Evolutionary conservation across 129 eudicot species (phyloP).

Genomic region (Artemisia tridentata): DNA sequence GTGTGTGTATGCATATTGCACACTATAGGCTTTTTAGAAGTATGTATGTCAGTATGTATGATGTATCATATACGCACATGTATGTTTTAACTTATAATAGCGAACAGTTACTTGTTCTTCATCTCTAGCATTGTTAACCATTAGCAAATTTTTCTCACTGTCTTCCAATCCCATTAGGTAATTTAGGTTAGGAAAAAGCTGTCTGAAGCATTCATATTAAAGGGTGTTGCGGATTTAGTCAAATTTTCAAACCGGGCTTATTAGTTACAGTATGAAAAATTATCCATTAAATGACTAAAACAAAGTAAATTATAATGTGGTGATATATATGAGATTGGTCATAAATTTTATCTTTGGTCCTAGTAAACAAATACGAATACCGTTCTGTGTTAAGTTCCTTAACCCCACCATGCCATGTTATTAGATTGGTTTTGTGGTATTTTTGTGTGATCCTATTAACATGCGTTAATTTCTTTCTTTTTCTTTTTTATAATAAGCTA

Average conservation of each 20-base stretch:
- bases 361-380: too few species aligned
- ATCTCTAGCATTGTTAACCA: slow-evolving; percentile 1
- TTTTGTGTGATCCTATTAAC: slow-evolving; percentile 21
- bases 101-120: not conserved
- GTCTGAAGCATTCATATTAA: not conserved
- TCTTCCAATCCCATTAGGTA: slow-evolving; percentile 1
- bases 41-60: not conserved
- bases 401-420: not conserved
- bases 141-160: not conserved
- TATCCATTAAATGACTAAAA: not conserved
- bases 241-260: not conserved
- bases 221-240: not conserved
- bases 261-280: not conserved
- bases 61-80: not conserved
- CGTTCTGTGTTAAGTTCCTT: too few species aligned
- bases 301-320: slow-evolving; percentile 6
- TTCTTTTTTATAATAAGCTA: not conserved
- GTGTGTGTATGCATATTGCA: not conserved
- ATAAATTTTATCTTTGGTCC: too few species aligned
- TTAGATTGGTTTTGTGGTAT: slow-evolving; percentile 15
- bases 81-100: not conserved
- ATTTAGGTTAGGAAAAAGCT: slow-evolving; percentile 4
- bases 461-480: not conserved
- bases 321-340: not conserved
- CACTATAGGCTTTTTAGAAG: too few species aligned